phyloP scores from a whole-genome alignment of 2,329 filamentous ascomycete species.

The Lizonia empirigonia region DNA sequence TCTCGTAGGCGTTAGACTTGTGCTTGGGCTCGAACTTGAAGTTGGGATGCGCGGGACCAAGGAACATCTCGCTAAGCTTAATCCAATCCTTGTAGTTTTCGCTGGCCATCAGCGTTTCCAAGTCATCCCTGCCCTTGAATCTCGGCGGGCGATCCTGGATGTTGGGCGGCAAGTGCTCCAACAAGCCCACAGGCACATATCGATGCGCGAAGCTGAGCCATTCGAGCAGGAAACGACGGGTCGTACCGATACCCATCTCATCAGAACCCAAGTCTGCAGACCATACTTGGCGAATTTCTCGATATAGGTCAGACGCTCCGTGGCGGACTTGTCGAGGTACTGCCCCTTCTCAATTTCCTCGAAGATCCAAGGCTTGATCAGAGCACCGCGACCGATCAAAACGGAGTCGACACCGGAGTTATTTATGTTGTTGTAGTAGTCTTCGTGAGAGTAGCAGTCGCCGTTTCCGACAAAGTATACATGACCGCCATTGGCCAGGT shows the following conservation, averaged over 20 bases:
- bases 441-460: constrained; percentile 90
- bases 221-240: constrained; percentile 89
- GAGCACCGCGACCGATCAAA: constrained; percentile 94
- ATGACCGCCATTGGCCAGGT: constrained; percentile 69
- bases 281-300: constrained; percentile 91
- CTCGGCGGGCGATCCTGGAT: constrained; percentile 88
- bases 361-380: constrained; percentile 98
- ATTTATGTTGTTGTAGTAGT: constrained; percentile 80
- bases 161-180: constrained; percentile 85
- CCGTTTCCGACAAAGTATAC: constrained; percentile 96
- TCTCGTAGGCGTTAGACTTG: constrained; percentile 89
- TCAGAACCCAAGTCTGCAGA: constrained; percentile 92
- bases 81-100: constrained; percentile 97
- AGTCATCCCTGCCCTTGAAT: constrained; percentile 81
- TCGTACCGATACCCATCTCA: constrained; percentile 89
- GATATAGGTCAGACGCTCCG: constrained; percentile 82
- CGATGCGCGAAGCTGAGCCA: constrained; percentile 93
- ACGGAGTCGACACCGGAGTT: constrained; percentile 85
- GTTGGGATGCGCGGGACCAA: constrained; percentile 84
- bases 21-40: constrained; percentile 98
- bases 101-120: constrained; percentile 92
- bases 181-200: constrained; percentile 86
- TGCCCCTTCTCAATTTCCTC: constrained; percentile 92
- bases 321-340: constrained; percentile 92
- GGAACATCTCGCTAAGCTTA: constrained; percentile 98